These are phyloP conservation scores for Cercospora nicotianae DNA, from an alignment of 2,329 filamentous ascomycete species.

Conservation along the genomic window DNA sequence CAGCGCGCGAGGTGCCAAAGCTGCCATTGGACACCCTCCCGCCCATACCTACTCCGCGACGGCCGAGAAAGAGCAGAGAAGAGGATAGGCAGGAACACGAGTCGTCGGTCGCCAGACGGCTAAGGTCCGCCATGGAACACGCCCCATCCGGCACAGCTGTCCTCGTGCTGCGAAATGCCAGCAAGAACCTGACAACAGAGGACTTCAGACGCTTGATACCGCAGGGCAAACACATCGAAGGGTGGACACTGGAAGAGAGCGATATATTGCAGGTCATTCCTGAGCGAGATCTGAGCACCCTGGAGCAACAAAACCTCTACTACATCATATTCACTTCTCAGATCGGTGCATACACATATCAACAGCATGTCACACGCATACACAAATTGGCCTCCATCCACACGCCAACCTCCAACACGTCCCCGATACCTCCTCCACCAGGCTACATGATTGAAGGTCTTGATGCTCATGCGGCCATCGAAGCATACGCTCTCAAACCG, in stretches of 20 bases:
- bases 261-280: constrained; percentile 63
- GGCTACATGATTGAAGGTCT: constrained; percentile 50
- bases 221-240: constrained; percentile 63
- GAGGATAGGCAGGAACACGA: background rate
- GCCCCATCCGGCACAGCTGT: constrained; percentile 39
- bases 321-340: constrained; percentile 66
- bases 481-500: constrained; percentile 54
- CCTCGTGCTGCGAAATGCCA: constrained; percentile 61
- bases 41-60: background rate
- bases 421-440: constrained; percentile 46
- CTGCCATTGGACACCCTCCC: constrained; percentile 31
- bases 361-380: constrained; percentile 55
- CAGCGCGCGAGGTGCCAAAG: constrained; percentile 38
- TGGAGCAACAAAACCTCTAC: constrained; percentile 65
- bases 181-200: constrained; percentile 60
- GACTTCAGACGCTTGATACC: constrained; percentile 71
- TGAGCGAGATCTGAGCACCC: constrained; percentile 61
- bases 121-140: constrained; percentile 5
- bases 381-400: constrained; percentile 50
- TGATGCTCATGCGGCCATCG: constrained; percentile 45
- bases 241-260: constrained; percentile 57
- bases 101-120: constrained; percentile 19
- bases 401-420: constrained; percentile 45
- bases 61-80: background rate
- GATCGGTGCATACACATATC: constrained; percentile 62